phyloP scores from a whole-genome alignment of 2,329 filamentous ascomycete species.

The Alternaria metachromatica region DNA sequence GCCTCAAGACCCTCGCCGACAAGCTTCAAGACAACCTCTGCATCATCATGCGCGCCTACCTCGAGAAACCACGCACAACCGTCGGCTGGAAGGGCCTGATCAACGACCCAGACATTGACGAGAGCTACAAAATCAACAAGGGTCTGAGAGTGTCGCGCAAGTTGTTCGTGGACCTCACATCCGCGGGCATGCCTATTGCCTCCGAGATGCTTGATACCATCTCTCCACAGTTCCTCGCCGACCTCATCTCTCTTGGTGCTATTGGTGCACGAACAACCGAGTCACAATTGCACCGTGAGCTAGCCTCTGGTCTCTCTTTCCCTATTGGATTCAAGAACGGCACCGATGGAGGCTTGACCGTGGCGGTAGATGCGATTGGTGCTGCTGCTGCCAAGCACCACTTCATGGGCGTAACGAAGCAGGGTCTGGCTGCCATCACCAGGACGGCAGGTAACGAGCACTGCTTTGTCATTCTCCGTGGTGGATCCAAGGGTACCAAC shows the following conservation, averaged over 20 bases:
- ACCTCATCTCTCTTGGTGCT: slow-evolving; percentile 92
- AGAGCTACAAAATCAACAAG: slow-evolving; percentile 99
- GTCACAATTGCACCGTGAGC: slow-evolving; percentile 93
- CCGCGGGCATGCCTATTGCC: slow-evolving; percentile 89
- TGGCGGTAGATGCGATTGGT: slow-evolving; percentile 95
- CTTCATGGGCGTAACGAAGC: slow-evolving; percentile 99
- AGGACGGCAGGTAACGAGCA: slow-evolving; percentile 93
- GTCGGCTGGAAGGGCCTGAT: slow-evolving; percentile 99
- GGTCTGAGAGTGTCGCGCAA: slow-evolving; percentile 90
- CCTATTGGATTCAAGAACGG: slow-evolving; percentile 99
- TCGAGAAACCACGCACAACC: slow-evolving; percentile 97
- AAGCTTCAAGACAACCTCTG: slow-evolving; percentile 83
- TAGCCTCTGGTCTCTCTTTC: slow-evolving; percentile 94
- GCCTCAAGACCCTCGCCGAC: slow-evolving; percentile 77
- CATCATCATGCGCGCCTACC: slow-evolving; percentile 97
- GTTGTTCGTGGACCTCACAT: slow-evolving; percentile 90
- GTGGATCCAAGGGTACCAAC: slow-evolving; percentile 91
- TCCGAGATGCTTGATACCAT: slow-evolving; percentile 99
- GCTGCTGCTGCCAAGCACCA: slow-evolving; percentile 82
- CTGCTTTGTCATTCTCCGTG: slow-evolving; percentile 94
- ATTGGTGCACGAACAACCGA: slow-evolving; percentile 97
- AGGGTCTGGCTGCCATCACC: slow-evolving; percentile 92
- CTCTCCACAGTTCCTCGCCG: slow-evolving; percentile 95
- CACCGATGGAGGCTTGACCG: slow-evolving; percentile 87
- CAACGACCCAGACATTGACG: slow-evolving; percentile 98